These are phyloP conservation scores for Penicillium dipodomyicola DNA, from an alignment of 495 filamentous ascomycete species.

Conservation along the genomic window DNA sequence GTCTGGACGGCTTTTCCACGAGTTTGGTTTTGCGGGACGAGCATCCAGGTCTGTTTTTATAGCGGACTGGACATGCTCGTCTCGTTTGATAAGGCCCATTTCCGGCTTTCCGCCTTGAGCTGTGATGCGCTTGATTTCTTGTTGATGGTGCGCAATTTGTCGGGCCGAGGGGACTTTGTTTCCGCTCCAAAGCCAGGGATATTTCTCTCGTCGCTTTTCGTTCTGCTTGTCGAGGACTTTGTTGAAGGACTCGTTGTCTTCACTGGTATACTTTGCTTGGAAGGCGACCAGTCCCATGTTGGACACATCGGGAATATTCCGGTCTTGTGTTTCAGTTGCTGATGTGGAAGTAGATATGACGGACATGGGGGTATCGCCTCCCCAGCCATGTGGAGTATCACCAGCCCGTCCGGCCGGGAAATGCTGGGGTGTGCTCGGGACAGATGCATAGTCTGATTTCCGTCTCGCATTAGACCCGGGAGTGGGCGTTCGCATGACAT, in stretches of 20 bases:
- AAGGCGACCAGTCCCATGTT: conserved; percentile 80
- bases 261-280: conserved; percentile 89
- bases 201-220: conserved; percentile 71
- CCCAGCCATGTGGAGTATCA: conserved; percentile 48
- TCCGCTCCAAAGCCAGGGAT: conserved; percentile 81
- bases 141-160: conserved; percentile 75
- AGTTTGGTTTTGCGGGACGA: conserved; percentile 73
- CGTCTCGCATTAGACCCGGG: conserved; percentile 42
- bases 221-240: conserved; percentile 90
- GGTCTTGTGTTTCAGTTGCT: conserved; percentile 23
- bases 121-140: conserved; percentile 60
- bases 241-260: conserved; percentile 97
- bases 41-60: conserved; percentile 61
- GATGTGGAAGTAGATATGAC: conserved; percentile 45
- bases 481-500: conserved; percentile 75
- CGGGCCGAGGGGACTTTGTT: conserved; percentile 88
- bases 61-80: conserved; percentile 35
- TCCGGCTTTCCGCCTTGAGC: conserved; percentile 45
- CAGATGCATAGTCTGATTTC: conserved; percentile 33
- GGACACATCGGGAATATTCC: conserved; percentile 64
- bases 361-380: conserved; percentile 67
- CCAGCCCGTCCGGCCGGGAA: conserved; percentile 49
- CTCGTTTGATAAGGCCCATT: conserved; percentile 31
- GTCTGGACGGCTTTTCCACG: conserved; percentile 68
- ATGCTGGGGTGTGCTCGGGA: conserved; percentile 27